Conservation (phyloP, 2,329 filamentous ascomycete species). For the Pyrenophora seminiperda region DNA sequence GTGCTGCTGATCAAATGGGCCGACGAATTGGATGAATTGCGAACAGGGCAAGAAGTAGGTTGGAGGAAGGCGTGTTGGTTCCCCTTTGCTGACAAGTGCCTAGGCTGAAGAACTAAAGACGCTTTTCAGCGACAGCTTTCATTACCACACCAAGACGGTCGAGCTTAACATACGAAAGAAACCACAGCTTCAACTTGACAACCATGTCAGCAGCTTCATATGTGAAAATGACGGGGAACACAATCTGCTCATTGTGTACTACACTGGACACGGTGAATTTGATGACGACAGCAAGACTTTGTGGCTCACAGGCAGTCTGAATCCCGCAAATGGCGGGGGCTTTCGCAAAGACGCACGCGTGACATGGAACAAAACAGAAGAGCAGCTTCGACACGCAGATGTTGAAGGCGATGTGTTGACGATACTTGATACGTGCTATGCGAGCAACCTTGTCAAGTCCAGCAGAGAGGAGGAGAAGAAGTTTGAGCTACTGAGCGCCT, state of each 20-base stretch:
- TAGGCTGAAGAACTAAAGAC: conserved; percentile 39
- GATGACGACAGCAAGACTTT: conserved; percentile 28
- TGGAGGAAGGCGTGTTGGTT: not conserved
- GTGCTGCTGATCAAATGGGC: conserved; percentile 48
- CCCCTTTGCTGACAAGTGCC: not conserved
- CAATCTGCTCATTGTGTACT: conserved; percentile 48
- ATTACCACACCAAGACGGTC: conserved; percentile 39
- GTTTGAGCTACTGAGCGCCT: conserved; percentile 44
- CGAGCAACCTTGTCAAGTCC: conserved; percentile 43
- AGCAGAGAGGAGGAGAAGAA: conserved; percentile 30
- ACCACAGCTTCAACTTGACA: conserved; percentile 44
- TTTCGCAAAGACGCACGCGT: conserved; percentile 34
- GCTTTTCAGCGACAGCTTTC: conserved; percentile 37
- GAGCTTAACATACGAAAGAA: conserved; percentile 40
- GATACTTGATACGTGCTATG: conserved; percentile 49
- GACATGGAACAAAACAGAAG: conserved; percentile 45
- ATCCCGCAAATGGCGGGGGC: conserved; percentile 21
- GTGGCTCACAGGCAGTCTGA: conserved; percentile 31
- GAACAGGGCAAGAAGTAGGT: conserved; percentile 36
- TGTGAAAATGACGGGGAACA: conserved; percentile 36
- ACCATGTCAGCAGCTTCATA: conserved; percentile 36
- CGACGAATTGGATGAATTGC: conserved; percentile 42
- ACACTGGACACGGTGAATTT: conserved; percentile 47
- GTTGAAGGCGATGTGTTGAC: conserved; percentile 44
- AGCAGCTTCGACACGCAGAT: conserved; percentile 32